Base-by-base conservation (phyloP, 192 early-diverging fungal species). In the Backusella westeae region DNA sequence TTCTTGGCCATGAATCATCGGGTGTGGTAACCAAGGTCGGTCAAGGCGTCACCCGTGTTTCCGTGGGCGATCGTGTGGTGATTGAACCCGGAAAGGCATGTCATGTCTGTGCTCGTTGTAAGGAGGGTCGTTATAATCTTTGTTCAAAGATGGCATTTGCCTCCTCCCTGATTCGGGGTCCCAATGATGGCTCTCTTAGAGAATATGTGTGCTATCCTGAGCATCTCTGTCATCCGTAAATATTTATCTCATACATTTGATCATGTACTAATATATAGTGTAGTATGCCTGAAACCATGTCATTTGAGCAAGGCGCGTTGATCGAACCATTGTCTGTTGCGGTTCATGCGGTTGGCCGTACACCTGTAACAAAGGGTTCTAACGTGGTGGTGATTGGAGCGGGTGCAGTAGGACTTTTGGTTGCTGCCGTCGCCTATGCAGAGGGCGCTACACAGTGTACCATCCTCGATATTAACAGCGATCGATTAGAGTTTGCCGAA, bases 1-100 rank as follows among this genome's bases (percentile, higher is more conserved):
- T 83, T 59, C 72, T 86, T 35, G 85, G 85, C 19, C 85, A 86
- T 73, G 85, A 86, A 72, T 84, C 83, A 0, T 67, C 79, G 34
- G 85, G 85, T 9, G 71, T 82, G 7, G 73, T 86, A 3, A 74
- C 75, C 14, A 77, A 75, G 4, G 49, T 86, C 12, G 85, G 85
- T 21, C 15, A 44, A 23, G 73, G 73, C 5, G 84, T 82, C 17
- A 83, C 66, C 0, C 42, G 70, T 39, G 56, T 86, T 19, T 72
- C 82, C 12, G 77, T 84, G 14, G 85, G 85, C 21, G 85, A 86
- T 65, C 78, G 78, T 29, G 85, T 86, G n/a, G 77, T 78, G 2
- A 53, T 86, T 41, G 85, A 86, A 73, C 84, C 84, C 21, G 82
- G 82, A 34, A 67, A 76, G 9, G 46, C 75, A 29, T 86, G 80